Evolutionary conservation across 202 grass and related monocot genomes (phyloP).

Genomic region (Zoysia matrella): DNA sequence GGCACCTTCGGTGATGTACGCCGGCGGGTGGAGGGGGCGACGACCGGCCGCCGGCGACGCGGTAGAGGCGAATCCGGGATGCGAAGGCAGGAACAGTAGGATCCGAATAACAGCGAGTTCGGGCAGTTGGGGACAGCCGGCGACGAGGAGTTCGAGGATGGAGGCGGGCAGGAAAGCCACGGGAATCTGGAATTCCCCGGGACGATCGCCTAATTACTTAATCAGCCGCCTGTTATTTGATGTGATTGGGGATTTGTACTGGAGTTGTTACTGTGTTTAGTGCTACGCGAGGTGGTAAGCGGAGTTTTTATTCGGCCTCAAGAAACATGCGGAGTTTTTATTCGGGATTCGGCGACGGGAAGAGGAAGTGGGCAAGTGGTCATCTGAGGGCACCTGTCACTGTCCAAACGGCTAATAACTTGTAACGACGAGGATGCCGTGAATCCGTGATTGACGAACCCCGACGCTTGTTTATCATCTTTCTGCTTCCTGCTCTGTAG

Average conservation of each 20-base stretch:
- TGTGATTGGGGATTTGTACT: not conserved
- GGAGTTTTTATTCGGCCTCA: not conserved
- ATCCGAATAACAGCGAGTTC: slow-evolving; percentile 22
- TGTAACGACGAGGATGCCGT: not conserved
- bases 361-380: not conserved
- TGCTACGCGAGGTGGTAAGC: not conserved
- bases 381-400: not conserved
- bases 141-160: slow-evolving; percentile 36
- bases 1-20: not conserved
- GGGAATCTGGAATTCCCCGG: not conserved
- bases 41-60: slow-evolving; percentile 6
- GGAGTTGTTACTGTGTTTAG: not conserved
- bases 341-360: not conserved
- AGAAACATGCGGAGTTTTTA: not conserved
- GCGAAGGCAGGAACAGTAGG: not conserved
- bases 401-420: too few relatives aligned
- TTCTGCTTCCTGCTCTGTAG: too few relatives aligned
- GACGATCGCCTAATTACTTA: not conserved
- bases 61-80: slow-evolving; percentile 1
- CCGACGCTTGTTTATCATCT: too few relatives aligned
- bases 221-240: slow-evolving; percentile 1
- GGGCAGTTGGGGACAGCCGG: slow-evolving; percentile 17
- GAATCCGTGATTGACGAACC: not conserved
- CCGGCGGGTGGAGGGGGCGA: not conserved
- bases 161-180: not conserved